Evolutionary conservation across 1,139 yeast genomes (phyloP).

Genomic region (Suhomyces bolitotheri): DNA sequence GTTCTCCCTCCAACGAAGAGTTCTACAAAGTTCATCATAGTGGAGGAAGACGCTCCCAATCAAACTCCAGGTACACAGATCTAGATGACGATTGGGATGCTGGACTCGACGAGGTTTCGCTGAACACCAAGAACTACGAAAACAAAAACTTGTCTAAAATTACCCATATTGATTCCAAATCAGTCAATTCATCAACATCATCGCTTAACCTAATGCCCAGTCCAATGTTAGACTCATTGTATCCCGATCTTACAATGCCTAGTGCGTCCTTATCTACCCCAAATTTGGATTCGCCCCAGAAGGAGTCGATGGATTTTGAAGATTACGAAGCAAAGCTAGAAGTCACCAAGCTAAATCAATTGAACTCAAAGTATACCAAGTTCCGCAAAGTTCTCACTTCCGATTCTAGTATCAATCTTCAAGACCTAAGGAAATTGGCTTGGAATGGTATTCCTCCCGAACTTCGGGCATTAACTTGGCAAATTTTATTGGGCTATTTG

Average conservation of each 20-base stretch:
- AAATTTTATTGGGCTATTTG: conserved; percentile 79
- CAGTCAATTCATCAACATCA: conserved; percentile 3
- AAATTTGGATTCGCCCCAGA: conserved; percentile 9
- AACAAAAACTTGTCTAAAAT: conserved; percentile 6
- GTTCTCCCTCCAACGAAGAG: conserved; percentile 13
- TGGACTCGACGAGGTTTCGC: conserved; percentile 55
- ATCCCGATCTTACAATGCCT: conserved; percentile 39
- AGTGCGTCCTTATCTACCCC: conserved; percentile 5
- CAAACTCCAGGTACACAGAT: conserved; percentile 48
- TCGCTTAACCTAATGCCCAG: conserved; percentile 24
- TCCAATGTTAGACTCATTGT: conserved; percentile 39
- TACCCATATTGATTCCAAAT: conserved; percentile 6
- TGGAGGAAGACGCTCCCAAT: conserved; percentile 13
- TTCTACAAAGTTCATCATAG: conserved; percentile 5
- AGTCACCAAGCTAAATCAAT: conserved; percentile 57
- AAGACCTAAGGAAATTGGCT: conserved; percentile 71
- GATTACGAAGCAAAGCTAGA: conserved; percentile 43
- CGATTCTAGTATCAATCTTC: conserved; percentile 50
- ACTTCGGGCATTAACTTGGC: conserved; percentile 87
- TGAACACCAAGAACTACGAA: conserved; percentile 3
- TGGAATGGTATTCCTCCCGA: conserved; percentile 95
- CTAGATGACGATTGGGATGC: conserved; percentile 95
- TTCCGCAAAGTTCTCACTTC: conserved; percentile 65
- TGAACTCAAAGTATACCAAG: conserved; percentile 61
- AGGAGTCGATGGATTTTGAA: conserved; percentile 28